Evolutionary conservation across 495 filamentous ascomycete species (phyloP).

Genomic region (Entonaema liquescens): DNA sequence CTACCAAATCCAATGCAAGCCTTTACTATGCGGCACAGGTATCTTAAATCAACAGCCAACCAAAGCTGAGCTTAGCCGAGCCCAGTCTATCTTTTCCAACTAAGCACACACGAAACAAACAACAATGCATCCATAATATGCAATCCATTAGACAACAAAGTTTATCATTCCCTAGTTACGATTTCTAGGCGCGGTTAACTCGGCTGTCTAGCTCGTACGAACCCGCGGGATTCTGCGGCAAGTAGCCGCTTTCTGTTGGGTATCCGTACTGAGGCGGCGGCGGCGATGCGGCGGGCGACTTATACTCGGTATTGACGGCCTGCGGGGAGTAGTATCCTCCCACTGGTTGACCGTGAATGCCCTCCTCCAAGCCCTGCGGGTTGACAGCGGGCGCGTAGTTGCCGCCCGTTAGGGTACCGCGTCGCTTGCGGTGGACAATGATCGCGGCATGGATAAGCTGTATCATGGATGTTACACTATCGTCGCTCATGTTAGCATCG

Average conservation of each 20-base stretch:
- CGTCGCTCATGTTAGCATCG: constrained; percentile 1
- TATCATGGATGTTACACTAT: constrained; percentile 28
- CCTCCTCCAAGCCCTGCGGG: constrained; percentile 12
- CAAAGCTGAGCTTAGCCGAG: not conserved
- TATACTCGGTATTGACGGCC: constrained; percentile 31
- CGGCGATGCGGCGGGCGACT: constrained; percentile 10
- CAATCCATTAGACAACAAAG: not conserved
- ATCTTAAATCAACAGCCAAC: constrained; percentile 4
- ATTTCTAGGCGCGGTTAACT: not conserved
- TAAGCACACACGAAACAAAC: not conserved
- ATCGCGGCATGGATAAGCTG: constrained; percentile 38
- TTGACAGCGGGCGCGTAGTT: constrained; percentile 23
- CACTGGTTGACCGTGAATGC: constrained; percentile 2
- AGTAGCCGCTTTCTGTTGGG: not conserved
- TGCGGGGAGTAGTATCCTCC: constrained; percentile 21
- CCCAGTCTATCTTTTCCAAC: not conserved
- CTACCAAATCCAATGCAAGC: not conserved
- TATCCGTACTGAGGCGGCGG: constrained; percentile 1
- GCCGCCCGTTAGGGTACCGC: constrained; percentile 20
- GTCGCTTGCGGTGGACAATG: constrained; percentile 39
- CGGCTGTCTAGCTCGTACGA: constrained; percentile 34
- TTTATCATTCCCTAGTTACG: not conserved
- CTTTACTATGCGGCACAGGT: not conserved
- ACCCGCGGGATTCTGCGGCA: not conserved
- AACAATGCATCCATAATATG: not conserved